These are phyloP conservation scores for Tulasnella sp. DNA, from an alignment of 768 basidiomycete species.

Conservation along the genomic window DNA sequence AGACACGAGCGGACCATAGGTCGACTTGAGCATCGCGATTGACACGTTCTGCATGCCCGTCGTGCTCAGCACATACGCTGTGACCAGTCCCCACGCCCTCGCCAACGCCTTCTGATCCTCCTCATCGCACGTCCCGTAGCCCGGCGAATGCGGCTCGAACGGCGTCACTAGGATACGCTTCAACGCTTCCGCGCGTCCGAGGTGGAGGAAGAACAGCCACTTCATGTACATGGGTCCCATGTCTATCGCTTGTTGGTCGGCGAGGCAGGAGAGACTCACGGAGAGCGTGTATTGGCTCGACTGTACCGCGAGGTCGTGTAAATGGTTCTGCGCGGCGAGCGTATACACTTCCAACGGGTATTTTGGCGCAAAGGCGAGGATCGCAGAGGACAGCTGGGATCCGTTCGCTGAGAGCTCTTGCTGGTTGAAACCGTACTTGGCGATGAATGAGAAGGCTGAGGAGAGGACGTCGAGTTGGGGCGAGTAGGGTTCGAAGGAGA, in stretches of 20 bases:
- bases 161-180: conserved; percentile 51
- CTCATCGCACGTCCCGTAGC: neutral
- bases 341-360: conserved; percentile 63
- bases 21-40: neutral
- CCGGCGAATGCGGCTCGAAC: conserved; percentile 4
- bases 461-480: conserved; percentile 43
- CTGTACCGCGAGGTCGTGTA: conserved; percentile 63
- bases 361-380: conserved; percentile 56
- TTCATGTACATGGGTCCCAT: conserved; percentile 73
- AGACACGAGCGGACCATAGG: neutral
- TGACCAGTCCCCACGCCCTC: conserved; percentile 17
- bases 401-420: conserved; percentile 29
- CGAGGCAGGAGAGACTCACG: conserved; percentile 52
- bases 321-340: conserved; percentile 51
- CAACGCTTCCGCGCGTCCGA: conserved; percentile 70
- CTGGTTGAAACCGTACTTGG: conserved; percentile 48
- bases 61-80: conserved; percentile 17
- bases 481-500: conserved; percentile 15
- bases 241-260: conserved; percentile 54
- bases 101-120: conserved; percentile 13
- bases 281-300: conserved; percentile 66
- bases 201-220: conserved; percentile 71
- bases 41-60: neutral
- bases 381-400: conserved; percentile 24
- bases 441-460: conserved; percentile 44